Evolutionary conservation across 179 eudicot species (phyloP).

Genomic region (Patellifolia procumbens): DNA sequence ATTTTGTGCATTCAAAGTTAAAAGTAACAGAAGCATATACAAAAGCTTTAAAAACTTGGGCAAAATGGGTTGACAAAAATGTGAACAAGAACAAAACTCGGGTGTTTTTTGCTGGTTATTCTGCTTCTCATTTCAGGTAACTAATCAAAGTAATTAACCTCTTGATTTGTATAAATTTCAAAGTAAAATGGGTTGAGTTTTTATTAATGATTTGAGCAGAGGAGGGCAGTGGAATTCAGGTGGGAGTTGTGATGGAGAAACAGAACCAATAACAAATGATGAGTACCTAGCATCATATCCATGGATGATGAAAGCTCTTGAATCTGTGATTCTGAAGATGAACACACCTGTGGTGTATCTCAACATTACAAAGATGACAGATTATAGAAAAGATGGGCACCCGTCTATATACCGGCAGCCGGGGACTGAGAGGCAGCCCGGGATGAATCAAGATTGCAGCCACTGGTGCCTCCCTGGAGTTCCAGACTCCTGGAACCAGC

Average conservation of each 20-base stretch:
- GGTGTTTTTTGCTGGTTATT: conserved; percentile 61
- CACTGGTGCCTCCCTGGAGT: conserved; percentile 73
- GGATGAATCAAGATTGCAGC: conserved; percentile 42
- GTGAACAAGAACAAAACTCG: conserved; percentile 42
- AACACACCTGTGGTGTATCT: conserved; percentile 38
- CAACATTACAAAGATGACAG: conserved; percentile 45
- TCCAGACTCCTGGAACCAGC: conserved; percentile 64
- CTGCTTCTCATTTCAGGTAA: conserved; percentile 69
- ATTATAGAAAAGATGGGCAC: conserved; percentile 54
- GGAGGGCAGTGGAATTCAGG: conserved; percentile 26
- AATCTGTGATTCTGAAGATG: conserved; percentile 15
- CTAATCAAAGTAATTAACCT: not conserved
- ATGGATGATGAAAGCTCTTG: conserved; percentile 23
- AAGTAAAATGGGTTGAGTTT: not conserved
- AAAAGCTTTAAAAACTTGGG: conserved; percentile 67
- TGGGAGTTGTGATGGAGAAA: conserved; percentile 29
- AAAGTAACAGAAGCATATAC: conserved; percentile 55
- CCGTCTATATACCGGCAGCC: conserved; percentile 36
- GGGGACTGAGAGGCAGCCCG: conserved; percentile 2
- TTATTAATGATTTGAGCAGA: conserved; percentile 6
- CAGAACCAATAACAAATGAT: conserved; percentile 24
- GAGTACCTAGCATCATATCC: conserved; percentile 23
- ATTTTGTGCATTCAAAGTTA: conserved; percentile 39
- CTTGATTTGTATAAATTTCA: not conserved
- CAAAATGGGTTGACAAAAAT: conserved; percentile 56